These are phyloP conservation scores for Globisporangium paroecandrum DNA, from an alignment of 352 stramenopile genomes.

Conservation along the genomic window DNA sequence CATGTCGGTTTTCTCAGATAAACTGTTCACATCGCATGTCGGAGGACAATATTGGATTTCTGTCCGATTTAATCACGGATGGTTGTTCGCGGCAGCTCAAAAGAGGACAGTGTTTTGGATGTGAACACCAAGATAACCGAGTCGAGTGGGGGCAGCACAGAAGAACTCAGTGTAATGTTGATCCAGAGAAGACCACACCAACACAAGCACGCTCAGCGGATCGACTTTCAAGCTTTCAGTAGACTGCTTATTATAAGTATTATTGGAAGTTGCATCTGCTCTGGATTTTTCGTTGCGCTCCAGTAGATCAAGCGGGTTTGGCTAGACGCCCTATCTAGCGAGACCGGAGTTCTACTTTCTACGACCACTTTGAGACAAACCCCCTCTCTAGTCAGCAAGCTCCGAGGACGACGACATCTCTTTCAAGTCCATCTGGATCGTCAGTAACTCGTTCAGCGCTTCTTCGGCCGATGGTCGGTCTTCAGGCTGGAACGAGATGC, in stretches of 20 bases:
- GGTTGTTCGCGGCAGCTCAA: no score
- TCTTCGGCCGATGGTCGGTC: conserved; percentile 35
- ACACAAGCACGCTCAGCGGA: not conserved
- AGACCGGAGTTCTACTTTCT: not conserved
- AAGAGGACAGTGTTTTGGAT: not conserved
- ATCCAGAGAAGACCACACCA: not conserved
- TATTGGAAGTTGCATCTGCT: not conserved
- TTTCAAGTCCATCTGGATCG: conserved; percentile 25
- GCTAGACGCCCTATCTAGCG: not conserved
- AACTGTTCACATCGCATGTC: not conserved
- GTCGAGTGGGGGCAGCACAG: no score
- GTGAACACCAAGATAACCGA: no score
- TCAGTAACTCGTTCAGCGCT: conserved; percentile 26
- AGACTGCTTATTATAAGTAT: no score
- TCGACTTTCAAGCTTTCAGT: no score
- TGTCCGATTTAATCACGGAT: not conserved
- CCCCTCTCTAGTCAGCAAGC: not conserved
- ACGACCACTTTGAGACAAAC: not conserved
- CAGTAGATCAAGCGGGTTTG: not conserved
- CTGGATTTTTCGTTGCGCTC: not conserved
- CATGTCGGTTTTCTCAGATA: no score
- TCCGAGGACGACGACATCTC: conserved; percentile 21
- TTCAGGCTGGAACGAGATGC: conserved; percentile 42
- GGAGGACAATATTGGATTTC: not conserved
- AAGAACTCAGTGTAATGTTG: no score